phyloP scores from a whole-genome alignment of 306 rosid genomes.

The Amphicarpaea edgeworthii region DNA sequence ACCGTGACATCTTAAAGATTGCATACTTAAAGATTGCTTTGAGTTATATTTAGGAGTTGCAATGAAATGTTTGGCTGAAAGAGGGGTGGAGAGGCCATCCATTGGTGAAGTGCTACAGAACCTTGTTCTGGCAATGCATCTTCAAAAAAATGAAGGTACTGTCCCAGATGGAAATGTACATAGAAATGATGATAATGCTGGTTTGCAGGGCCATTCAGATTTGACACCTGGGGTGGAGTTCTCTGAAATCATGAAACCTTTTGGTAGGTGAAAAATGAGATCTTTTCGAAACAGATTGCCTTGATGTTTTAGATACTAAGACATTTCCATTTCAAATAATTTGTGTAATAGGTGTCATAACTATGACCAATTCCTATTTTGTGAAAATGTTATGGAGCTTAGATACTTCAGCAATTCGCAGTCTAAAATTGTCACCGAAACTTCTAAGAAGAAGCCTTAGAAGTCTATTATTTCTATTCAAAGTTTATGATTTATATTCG shows the following conservation, averaged over 20 bases:
- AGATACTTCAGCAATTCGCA: too few relatives aligned
- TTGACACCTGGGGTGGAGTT: slow-evolving; percentile 59
- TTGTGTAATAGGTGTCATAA: background rate
- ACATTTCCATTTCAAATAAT: background rate
- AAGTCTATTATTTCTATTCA: too few relatives aligned
- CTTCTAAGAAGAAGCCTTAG: too few relatives aligned
- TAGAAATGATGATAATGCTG: background rate
- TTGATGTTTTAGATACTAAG: background rate
- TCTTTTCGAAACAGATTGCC: slow-evolving; percentile 20
- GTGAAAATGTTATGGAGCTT: background rate
- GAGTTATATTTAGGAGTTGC: slow-evolving; percentile 51
- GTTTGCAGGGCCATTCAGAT: slow-evolving; percentile 44
- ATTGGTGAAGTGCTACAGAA: slow-evolving; percentile 59
- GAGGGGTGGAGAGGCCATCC: slow-evolving; percentile 54
- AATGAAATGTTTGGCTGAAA: slow-evolving; percentile 57
- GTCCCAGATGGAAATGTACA: background rate
- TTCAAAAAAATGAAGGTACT: slow-evolving; percentile 50
- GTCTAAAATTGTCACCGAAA: too few relatives aligned
- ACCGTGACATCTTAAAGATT: slow-evolving; percentile 62
- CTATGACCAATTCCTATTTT: background rate
- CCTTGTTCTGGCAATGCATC: slow-evolving; percentile 52
- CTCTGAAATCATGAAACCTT: slow-evolving; percentile 48
- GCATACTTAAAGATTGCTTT: slow-evolving; percentile 45
- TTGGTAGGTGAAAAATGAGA: slow-evolving; percentile 47
- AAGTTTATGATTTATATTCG: too few relatives aligned